Base-by-base conservation (phyloP, 495 filamentous ascomycete species). In the Bombardia bombarda region DNA sequence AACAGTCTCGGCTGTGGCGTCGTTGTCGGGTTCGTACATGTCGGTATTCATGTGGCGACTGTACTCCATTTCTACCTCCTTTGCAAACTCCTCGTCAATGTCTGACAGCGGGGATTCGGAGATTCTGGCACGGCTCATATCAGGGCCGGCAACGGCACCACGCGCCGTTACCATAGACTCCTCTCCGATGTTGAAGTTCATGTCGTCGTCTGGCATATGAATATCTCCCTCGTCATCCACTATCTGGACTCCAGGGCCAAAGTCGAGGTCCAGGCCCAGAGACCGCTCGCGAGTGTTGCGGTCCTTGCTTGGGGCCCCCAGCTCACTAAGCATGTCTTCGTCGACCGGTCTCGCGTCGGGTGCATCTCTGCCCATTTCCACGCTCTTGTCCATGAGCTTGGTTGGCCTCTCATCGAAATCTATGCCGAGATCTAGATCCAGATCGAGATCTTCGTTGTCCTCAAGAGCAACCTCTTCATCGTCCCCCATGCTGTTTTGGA, bases 341-440 rank as follows among this genome's bases (percentile, higher is more conserved):
- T 83, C 84, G 19, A 84, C 61, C 6, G 70, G 62, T 38, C 78
- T 70, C 19, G 81, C 68, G 13, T 77, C 66, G 12, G 82, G 81
- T 21, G 83, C 86, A 47, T 90, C 83, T 77, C 86, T 80, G 57
- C 86, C 87, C 52, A 87, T 72, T 78, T 95, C 88, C 47, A 93
- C 77, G 49, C 8, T 90, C 44, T 79, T 78, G 44, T 78, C 68
- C 47, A 62, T 63, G 3, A 55, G 42, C 42, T 59, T 65, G 39
- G 50, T 61, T 25, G 67, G 64, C 17, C 55, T 45, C 18, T 72
- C 63, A 34, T 76, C 77, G 35, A 74, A 57, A 48, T 79, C 76
- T 47, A 73, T 61, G 21, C 74, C 76, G 47, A 82, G 70, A 52
- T 83, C 78, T 20, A 84, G 51, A 19, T 72, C 74, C 33, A 82